Evolutionary conservation across 306 rosid species (phyloP), one percentile per base, ranked within the genome.

Genomic region (Sicyos edulis): DNA sequence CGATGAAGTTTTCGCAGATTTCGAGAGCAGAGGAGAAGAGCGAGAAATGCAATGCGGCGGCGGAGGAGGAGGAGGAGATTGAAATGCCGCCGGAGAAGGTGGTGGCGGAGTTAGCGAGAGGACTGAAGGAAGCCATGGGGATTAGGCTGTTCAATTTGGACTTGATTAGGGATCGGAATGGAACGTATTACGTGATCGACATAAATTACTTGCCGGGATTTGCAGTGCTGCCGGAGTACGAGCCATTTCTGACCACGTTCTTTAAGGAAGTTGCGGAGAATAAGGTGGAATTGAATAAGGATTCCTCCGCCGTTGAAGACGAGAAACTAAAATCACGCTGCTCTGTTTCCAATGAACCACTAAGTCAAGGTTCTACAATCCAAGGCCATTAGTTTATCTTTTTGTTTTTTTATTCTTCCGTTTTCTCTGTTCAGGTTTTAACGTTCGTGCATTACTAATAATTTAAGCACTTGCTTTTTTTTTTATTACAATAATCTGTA

Each of bases 121-220:
- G 97, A 7, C 73, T 93, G 82, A 79, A 82, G 74, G 72, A 45
- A 1, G 93, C 81, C 0, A 57, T 93, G 85, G 83, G 80, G 71
- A 59, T 93, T 80, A 86, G 89, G 63, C 82, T 93, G 26, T 93
- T 93, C 73, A 93, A 93, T 59, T 93, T 88, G 19, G 98, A 93
- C 69, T 90, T 93, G 49, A 93, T 93, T 29, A 65, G 98, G 56
- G 84, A 50, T 56, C 86, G 88, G 24, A 86, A 88, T 42, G 86
- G 96, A 1, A 69, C 5, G 7, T 93, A 93, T 62, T 86, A 88
- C 45, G 88, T 93, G 29, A 82, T 93, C 42, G 98, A 93, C 78
- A 93, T 93, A n/a, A 93, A 93, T 59, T 93, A 93, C 70, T 88
- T 93, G 70, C 98, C 98, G 6, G 98, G 98, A 61, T 93, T 90